Evolutionary conservation across 1,284 basidiomycete species (phyloP).

Genomic region (Tilletiopsis washingtonensis): DNA sequence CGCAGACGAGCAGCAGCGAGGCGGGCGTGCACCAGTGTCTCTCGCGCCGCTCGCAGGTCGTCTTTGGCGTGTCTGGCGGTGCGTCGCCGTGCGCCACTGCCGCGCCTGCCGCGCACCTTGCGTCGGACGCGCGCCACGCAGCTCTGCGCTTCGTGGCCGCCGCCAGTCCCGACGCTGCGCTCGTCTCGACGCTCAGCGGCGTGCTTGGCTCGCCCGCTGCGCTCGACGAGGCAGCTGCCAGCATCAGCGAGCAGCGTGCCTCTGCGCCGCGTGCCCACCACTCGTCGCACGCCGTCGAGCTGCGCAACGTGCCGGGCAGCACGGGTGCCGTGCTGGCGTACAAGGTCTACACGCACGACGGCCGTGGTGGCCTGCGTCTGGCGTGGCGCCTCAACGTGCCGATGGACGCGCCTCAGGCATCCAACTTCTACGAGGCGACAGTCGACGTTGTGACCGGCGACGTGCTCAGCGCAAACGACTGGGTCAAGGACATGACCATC

Average conservation of each 20-base stretch:
- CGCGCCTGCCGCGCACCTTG: too few relatives aligned
- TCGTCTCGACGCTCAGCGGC: slow-evolving; percentile 19
- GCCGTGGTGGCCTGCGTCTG: slow-evolving; percentile 18
- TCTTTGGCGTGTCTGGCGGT: too few relatives aligned
- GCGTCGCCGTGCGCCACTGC: too few relatives aligned
- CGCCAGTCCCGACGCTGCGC: slow-evolving; percentile 23
- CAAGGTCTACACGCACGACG: slow-evolving; percentile 30
- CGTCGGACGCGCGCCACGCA: slow-evolving; percentile 30
- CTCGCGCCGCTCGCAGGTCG: slow-evolving; percentile 24
- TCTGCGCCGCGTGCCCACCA: too few relatives aligned
- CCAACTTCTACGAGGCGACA: slow-evolving; percentile 33
- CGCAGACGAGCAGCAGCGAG: too few relatives aligned
- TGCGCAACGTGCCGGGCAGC: slow-evolving; percentile 30
- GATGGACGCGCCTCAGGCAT: slow-evolving; percentile 15
- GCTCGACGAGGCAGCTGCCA: neutral
- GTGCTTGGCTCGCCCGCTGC: neutral
- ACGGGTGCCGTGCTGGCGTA: slow-evolving; percentile 32
- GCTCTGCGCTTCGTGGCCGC: slow-evolving; percentile 26
- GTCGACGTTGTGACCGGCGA: slow-evolving; percentile 28
- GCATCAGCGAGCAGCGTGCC: too few relatives aligned
- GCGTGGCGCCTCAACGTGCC: slow-evolving; percentile 34
- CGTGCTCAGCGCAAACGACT: slow-evolving; percentile 29
- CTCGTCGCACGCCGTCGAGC: slow-evolving; percentile 11
- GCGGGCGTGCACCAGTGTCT: too few relatives aligned
- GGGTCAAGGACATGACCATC: slow-evolving; percentile 24